Percentiles rank a stretch among this genome's conserved stretches.
Conservation (phyloP, 176 grass and related monocot genomes). For the Bothriochloa decipiens region DNA sequence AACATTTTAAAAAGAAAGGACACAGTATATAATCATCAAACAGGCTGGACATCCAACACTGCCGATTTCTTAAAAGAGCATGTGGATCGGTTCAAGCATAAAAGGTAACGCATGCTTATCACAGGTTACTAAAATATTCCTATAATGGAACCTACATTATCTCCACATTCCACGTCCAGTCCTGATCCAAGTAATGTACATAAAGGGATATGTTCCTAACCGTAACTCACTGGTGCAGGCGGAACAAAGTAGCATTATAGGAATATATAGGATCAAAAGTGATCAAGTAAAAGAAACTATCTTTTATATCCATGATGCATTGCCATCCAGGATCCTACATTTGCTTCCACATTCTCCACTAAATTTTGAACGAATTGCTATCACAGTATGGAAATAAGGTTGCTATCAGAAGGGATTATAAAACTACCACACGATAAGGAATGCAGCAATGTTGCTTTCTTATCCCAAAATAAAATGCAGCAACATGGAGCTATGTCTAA, state of each 20-base stretch:
- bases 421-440: slow-evolving; percentile 32
- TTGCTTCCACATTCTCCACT: slow-evolving; percentile 4
- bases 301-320: slow-evolving; percentile 5
- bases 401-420: slow-evolving; percentile 40
- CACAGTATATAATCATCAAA: background rate
- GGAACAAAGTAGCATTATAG: slow-evolving; percentile 18
- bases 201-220: slow-evolving; percentile 17
- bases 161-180: slow-evolving; percentile 15
- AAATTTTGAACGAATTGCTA: slow-evolving; percentile 25
- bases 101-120: slow-evolving; percentile 39
- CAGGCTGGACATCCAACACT: background rate
- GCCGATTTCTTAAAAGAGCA: background rate
- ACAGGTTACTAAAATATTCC: slow-evolving; percentile 23
- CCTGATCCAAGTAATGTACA: slow-evolving; percentile 29
- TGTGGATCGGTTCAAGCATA: slow-evolving; percentile 35
- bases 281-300: background rate
- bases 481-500: slow-evolving; percentile 37
- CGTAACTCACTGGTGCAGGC: background rate
- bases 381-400: slow-evolving; percentile 34
- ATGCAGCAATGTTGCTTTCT: slow-evolving; percentile 40
- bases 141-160: slow-evolving; percentile 23
- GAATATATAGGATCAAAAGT: slow-evolving; percentile 31
- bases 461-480: slow-evolving; percentile 28
- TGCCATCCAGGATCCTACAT: slow-evolving; percentile 3
- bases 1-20: background rate